Evolutionary conservation across 192 early-diverging fungal species (phyloP), one percentile per base, ranked within the genome.

Genomic region (Coemansia sp.): DNA sequence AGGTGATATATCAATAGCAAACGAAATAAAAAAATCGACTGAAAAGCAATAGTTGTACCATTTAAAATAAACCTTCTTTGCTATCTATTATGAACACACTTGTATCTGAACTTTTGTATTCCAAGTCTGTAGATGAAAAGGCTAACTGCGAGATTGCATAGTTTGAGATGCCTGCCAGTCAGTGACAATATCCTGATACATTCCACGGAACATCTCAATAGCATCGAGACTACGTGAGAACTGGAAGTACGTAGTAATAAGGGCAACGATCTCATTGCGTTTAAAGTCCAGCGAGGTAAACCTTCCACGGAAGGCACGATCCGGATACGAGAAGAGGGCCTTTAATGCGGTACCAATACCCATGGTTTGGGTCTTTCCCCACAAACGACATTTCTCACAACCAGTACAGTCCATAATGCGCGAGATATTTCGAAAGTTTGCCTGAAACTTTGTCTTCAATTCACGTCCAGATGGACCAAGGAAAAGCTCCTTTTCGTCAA

Each of bases 361-460:
- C 63, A 90, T 88, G 1, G 87, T 89, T 83, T 99, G 98, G 7
- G 97, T 67, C 70, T 99, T 99, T 24, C 98, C 98, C 98, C 98
- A 99, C 30, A 99, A 79, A 44, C 93, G 75, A 65, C 98, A 99
- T 78, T 99, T 99, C 79, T 99, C 94, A 71, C 98, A 99, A 1
- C 90, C 93, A 23, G 97, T 94, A 73, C 98, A 99, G 81, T 99
- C 98, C 96, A 99, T 98, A 73, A 99, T 97, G 22, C 87, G 76
- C 12, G 96, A 92, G 19, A 99, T 90, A 68, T 99, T 99, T 58
- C 98, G 86, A 82, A 99, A 99, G 65, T 88, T 87, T 25, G 88
- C 83, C 71, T 93, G 87, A 74, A 98, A 93, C 81, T 98, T 93
- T 21, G 85, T 69, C 74, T 93, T 93, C 18, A 97, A 83, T 34